phyloP scores from a whole-genome alignment of 202 grass and related monocot genomes.

The Eragrostis tef region DNA sequence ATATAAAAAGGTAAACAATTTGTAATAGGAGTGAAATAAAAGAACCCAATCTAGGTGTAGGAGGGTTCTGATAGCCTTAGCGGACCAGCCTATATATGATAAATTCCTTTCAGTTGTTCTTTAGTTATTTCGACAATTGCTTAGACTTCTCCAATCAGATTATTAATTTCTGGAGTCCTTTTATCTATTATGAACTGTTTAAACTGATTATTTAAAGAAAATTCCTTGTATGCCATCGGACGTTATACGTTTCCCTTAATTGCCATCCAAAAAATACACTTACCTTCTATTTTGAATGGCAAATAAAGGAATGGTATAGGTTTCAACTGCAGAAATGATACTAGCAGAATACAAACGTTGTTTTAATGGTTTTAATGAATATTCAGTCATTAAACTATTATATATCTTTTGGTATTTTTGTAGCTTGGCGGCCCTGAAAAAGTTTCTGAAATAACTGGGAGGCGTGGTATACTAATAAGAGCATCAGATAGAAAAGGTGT shows the following conservation, averaged over 20 bases:
- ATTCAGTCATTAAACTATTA: slow-evolving; percentile 21
- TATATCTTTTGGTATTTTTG: slow-evolving; percentile 41
- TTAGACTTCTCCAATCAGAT: not conserved
- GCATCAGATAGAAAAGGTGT: slow-evolving; percentile 83
- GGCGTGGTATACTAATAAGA: slow-evolving; percentile 91
- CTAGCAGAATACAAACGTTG: not conserved
- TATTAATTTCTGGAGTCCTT: not conserved
- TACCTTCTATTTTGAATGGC: too few relatives aligned
- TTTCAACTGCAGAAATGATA: too few relatives aligned
- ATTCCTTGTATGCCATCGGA: too few relatives aligned
- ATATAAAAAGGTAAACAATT: not conserved
- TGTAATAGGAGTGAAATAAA: not conserved
- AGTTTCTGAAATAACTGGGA: slow-evolving; percentile 97
- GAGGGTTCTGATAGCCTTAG: not conserved
- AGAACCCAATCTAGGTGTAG: not conserved
- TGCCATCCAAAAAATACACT: too few relatives aligned
- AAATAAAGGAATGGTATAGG: too few relatives aligned
- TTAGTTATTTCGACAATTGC: not conserved
- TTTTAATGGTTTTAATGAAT: slow-evolving; percentile 28
- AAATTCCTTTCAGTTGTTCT: not conserved
- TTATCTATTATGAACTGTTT: too few relatives aligned
- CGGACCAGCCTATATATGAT: not conserved
- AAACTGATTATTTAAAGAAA: too few relatives aligned
- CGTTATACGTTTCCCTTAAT: too few relatives aligned
- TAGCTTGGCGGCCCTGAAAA: slow-evolving; percentile 94